Percentiles rank a stretch among this genome's conserved stretches.
These are phyloP conservation scores for Raffaelea deltoideospora DNA, from an alignment of 2,329 filamentous ascomycete genomes.

Conservation along the genomic window DNA sequence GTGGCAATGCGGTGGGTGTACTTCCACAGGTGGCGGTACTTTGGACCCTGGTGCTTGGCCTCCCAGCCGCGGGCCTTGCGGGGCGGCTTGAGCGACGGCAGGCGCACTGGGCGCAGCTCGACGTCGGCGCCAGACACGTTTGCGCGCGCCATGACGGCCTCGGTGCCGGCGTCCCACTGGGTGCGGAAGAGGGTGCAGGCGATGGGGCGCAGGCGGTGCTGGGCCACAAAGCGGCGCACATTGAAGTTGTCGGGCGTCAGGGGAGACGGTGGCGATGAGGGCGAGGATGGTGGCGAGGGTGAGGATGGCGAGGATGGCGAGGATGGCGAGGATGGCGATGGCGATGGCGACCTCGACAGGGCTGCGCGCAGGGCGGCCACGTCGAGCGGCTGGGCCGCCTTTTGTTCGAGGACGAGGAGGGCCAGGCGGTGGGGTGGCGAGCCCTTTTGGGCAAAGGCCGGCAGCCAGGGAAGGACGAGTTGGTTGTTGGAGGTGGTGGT, in stretches of 20 bases:
- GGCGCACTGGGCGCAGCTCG: conserved; percentile 69
- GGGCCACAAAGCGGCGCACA: conserved; percentile 58
- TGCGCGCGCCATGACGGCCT: conserved; percentile 71
- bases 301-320: too few relatives aligned
- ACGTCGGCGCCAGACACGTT: conserved; percentile 62
- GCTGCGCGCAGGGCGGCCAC: conserved; percentile 37
- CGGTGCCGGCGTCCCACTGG: conserved; percentile 77
- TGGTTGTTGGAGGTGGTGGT: conserved; percentile 43
- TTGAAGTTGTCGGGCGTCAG: conserved; percentile 50
- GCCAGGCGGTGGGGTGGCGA: conserved; percentile 80
- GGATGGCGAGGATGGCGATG: too few relatives aligned
- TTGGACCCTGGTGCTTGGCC: conserved; percentile 47
- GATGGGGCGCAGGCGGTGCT: conserved; percentile 54
- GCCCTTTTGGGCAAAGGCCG: conserved; percentile 79
- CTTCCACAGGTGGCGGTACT: conserved; percentile 51
- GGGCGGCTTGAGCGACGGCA: conserved; percentile 50
- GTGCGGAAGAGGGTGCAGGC: conserved; percentile 81
- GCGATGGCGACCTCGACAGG: conserved; percentile 17
- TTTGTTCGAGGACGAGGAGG: conserved; percentile 71
- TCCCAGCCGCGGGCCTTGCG: conserved; percentile 51
- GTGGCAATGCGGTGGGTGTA: conserved; percentile 41
- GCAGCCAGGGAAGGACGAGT: conserved; percentile 66
- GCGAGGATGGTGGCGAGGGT: too few relatives aligned
- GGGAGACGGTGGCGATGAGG: not conserved
- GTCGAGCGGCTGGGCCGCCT: conserved; percentile 35